phyloP scores from a whole-genome alignment of 108 stramenopile species.

The Fistulifera pelliculosa region DNA sequence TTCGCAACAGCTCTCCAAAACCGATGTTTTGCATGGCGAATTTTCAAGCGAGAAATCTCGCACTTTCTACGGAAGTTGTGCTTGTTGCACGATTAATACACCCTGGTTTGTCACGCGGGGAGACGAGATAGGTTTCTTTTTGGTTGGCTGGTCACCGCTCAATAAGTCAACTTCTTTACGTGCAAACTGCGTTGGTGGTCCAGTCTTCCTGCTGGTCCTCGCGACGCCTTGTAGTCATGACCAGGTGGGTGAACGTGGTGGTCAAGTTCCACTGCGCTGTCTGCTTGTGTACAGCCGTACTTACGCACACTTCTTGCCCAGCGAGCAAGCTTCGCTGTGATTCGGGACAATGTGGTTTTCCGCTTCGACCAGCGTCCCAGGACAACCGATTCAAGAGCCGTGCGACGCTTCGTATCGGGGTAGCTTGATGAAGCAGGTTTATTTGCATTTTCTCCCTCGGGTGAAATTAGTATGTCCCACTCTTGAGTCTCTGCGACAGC shows the following conservation, averaged over 20 bases:
- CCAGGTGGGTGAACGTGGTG: constrained; percentile 22
- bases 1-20: too few relatives aligned
- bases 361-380: constrained; percentile 53
- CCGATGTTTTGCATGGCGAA: too few relatives aligned
- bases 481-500: constrained; percentile 33
- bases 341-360: constrained; percentile 13
- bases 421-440: constrained; percentile 13
- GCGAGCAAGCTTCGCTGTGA: constrained; percentile 26
- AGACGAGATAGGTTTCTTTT: too few relatives aligned
- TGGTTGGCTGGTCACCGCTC: too few relatives aligned
- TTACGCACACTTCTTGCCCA: constrained; percentile 42
- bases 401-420: background rate
- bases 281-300: constrained; percentile 16
- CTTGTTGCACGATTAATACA: too few relatives aligned
- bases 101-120: too few relatives aligned
- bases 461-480: constrained; percentile 15
- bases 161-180: too few relatives aligned
- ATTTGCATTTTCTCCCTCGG: background rate
- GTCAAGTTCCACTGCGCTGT: constrained; percentile 8
- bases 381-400: constrained; percentile 9
- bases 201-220: too few relatives aligned
- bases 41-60: too few relatives aligned
- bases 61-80: too few relatives aligned
- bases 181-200: too few relatives aligned
- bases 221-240: constrained; percentile 13